Conservation (phyloP, 2,329 filamentous ascomycete species). For the Geosmithia morbida region DNA sequence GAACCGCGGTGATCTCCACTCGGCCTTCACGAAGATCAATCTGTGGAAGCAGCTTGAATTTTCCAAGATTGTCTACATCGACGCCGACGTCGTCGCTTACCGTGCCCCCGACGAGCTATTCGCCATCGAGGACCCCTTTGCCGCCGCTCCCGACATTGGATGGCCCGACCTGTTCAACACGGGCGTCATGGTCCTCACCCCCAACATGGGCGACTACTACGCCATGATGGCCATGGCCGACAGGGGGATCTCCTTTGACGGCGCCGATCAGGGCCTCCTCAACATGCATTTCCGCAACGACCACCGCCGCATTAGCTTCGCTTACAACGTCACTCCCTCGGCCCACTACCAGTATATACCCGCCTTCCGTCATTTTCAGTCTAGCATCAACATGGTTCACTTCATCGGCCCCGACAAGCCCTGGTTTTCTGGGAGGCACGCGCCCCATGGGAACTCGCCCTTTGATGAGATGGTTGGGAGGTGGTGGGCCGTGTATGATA, state of each 20-base stretch:
- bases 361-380: slow-evolving; percentile 85
- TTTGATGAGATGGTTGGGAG: slow-evolving; percentile 73
- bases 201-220: slow-evolving; percentile 78
- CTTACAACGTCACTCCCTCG: slow-evolving; percentile 93
- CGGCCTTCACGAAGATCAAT: slow-evolving; percentile 91
- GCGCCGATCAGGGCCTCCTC: slow-evolving; percentile 86
- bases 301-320: slow-evolving; percentile 83
- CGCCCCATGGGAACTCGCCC: slow-evolving; percentile 39
- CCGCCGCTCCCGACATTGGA: slow-evolving; percentile 81
- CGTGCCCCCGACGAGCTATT: slow-evolving; percentile 90
- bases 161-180: slow-evolving; percentile 98
- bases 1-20: slow-evolving; percentile 79
- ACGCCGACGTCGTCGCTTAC: slow-evolving; percentile 85
- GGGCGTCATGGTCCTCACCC: slow-evolving; percentile 86
- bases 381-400: slow-evolving; percentile 78
- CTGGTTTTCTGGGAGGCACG: slow-evolving; percentile 55
- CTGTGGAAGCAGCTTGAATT: slow-evolving; percentile 88
- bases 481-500: slow-evolving; percentile 94
- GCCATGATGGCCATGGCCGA: slow-evolving; percentile 73
- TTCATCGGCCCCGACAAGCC: slow-evolving; percentile 91
- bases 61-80: slow-evolving; percentile 84
- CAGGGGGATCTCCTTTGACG: slow-evolving; percentile 85
- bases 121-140: slow-evolving; percentile 41
- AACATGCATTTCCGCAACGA: slow-evolving; percentile 84
- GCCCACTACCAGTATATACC: slow-evolving; percentile 96